These are phyloP conservation scores for Simmondsia chinensis DNA, from an alignment of 148 eudicot genomes.

Conservation along the genomic window DNA sequence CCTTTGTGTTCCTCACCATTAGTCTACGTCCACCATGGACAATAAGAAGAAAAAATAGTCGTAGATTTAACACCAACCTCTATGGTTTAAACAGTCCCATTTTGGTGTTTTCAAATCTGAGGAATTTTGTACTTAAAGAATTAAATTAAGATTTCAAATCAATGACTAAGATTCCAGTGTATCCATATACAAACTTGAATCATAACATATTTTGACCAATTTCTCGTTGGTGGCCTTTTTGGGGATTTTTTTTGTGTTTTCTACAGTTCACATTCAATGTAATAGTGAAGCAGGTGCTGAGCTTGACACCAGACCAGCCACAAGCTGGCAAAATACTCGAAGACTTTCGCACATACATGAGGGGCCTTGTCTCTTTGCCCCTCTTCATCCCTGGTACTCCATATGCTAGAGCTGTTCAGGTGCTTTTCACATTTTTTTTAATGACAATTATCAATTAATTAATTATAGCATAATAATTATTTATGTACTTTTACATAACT, in stretches of 20 bases:
- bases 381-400: conserved; percentile 58
- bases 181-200: not conserved
- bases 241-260: not conserved
- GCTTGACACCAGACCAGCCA: conserved; percentile 49
- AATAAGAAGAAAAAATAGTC: too few species aligned
- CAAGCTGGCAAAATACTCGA: conserved; percentile 37
- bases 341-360: conserved; percentile 57
- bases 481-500: conserved; percentile 3
- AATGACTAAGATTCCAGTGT: too few species aligned
- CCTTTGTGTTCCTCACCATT: too few species aligned
- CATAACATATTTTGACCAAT: not conserved
- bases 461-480: conserved; percentile 9
- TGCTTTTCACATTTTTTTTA: conserved; percentile 1
- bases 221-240: not conserved
- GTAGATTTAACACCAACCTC: too few species aligned
- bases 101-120: too few species aligned
- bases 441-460: not conserved
- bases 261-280: conserved; percentile 58
- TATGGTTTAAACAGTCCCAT: too few species aligned
- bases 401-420: conserved; percentile 70
- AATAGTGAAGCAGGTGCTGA: conserved; percentile 61
- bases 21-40: too few species aligned
- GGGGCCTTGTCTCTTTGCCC: conserved; percentile 53
- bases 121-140: too few species aligned
- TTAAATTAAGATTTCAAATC: too few species aligned